Evolutionary conservation across 2,329 filamentous ascomycete species (phyloP), one percentile per base, ranked within the genome.

Genomic region (Verticillium longisporum): DNA sequence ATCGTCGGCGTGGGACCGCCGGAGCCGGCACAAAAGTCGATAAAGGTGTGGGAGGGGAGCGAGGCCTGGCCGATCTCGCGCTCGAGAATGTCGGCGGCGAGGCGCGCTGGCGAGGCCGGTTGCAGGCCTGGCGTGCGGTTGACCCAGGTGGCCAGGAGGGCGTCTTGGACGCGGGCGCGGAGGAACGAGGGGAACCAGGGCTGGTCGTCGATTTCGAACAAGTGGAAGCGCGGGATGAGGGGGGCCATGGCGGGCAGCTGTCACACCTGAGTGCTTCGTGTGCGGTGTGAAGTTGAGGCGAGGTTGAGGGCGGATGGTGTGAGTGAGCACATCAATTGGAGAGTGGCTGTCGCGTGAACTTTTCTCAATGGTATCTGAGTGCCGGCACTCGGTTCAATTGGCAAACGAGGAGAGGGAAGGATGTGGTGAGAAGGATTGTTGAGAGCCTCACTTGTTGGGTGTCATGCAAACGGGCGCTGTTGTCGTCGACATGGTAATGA

Each of bases 1-100:
- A 90, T 85, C 45, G 75, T 77, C 0, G 87, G 87, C 1, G 86
- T 90, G 0, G 88, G 88, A 0, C 89, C 89, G 50, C 90, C 90
- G 14, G 83, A 87, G 58, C 90, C 90, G 2, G 89, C 87, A 71
- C 89, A 91, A 73, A 92, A 90, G 75, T 93, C 90, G 63, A 92
- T 81, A 66, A 89, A 86, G 18, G 82, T 85, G 72, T 88, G 86
- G 1, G 77, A 72, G 18, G 78, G 74, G 1, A 84, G 75, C 32
- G 75, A 69, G 5, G 69, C 62, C 26, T 26, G 56, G 38, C 79
- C 78, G 14, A 88, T 78, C 53, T 82, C 75, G 26, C 73, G 73
- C 45, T 80, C 76, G 55, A 91, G 80, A 21, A 84, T 74, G 54
- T 77, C 72, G 56, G 87, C 83, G n/a, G 85, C 86, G 53, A 87